Conservation (phyloP, 2,329 filamentous ascomycete genomes). For the Nothophaeocryptopus gaeumannii region DNA sequence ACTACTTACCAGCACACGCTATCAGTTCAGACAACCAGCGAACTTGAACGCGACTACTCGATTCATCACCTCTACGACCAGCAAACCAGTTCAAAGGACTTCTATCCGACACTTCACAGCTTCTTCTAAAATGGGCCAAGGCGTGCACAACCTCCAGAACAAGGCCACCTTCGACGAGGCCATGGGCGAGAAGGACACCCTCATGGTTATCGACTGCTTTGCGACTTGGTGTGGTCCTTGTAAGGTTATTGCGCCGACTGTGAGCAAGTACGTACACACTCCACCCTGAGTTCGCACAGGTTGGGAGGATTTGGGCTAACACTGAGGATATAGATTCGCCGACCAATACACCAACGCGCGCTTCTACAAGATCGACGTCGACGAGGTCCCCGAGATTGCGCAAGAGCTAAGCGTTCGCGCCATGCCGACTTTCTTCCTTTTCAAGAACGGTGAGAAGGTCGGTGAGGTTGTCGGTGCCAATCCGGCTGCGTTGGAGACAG, state of each 20-base stretch:
- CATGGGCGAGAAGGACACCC: constrained; percentile 51
- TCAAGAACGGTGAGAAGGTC: constrained; percentile 73
- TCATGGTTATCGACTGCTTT: constrained; percentile 81
- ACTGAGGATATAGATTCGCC: constrained; percentile 52
- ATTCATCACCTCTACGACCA: constrained; percentile 12
- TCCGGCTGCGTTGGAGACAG: constrained; percentile 61
- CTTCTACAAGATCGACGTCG: constrained; percentile 92
- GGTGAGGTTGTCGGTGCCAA: constrained; percentile 77
- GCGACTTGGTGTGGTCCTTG: constrained; percentile 93
- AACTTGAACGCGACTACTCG: constrained; percentile 12
- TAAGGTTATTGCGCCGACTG: constrained; percentile 79
- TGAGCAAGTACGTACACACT: constrained; percentile 50
- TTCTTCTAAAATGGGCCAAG: constrained; percentile 42
- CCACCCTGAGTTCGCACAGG: background rate
- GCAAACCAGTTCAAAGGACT: constrained; percentile 23
- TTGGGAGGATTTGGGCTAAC: constrained; percentile 12
- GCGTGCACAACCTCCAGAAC: constrained; percentile 55
- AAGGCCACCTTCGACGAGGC: constrained; percentile 58
- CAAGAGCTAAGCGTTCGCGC: constrained; percentile 77
- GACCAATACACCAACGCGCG: constrained; percentile 58
- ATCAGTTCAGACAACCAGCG: constrained; percentile 21
- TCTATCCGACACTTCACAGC: constrained; percentile 38
- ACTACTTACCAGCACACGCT: constrained; percentile 42
- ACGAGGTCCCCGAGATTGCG: constrained; percentile 71
- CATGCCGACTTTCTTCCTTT: constrained; percentile 89